These are phyloP conservation scores for Sextonia rubra DNA, from an alignment of 164 flowering plant genomes.

Conservation along the genomic window DNA sequence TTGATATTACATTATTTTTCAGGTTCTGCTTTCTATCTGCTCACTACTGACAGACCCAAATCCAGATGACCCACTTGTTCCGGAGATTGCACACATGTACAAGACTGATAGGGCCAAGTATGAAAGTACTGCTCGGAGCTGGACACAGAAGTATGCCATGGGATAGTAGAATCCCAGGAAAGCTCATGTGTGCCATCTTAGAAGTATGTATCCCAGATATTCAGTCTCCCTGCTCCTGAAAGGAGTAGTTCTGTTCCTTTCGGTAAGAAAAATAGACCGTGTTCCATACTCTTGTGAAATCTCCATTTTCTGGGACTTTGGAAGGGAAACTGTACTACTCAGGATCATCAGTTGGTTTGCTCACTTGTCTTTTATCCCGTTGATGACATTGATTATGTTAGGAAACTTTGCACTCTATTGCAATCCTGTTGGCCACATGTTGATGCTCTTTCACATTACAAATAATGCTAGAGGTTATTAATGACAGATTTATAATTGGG, in stretches of 20 bases:
- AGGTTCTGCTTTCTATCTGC: constrained; percentile 82
- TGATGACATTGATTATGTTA: no score
- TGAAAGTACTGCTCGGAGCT: constrained; percentile 80
- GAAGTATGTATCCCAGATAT: background rate
- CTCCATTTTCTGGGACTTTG: background rate
- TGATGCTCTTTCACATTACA: no score
- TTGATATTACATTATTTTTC: background rate
- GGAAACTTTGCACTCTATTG: no score
- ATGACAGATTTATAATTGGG: no score
- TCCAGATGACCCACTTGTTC: constrained; percentile 82
- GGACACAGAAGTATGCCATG: constrained; percentile 92
- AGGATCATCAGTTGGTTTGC: no score
- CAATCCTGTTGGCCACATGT: no score
- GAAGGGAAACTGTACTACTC: background rate
- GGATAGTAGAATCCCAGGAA: constrained; percentile 32
- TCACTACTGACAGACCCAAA: constrained; percentile 77
- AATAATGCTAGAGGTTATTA: no score
- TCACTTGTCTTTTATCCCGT: no score
- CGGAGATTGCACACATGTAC: constrained; percentile 87
- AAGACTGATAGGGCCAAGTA: constrained; percentile 76
- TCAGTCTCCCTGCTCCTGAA: background rate
- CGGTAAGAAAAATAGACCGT: background rate
- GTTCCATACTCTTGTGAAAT: background rate
- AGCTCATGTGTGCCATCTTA: background rate
- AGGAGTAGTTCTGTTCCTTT: background rate